Percentiles rank a stretch among this genome's conserved stretches.
Conservation (phyloP, 495 filamentous ascomycete species). For the Neurospora sp. region DNA sequence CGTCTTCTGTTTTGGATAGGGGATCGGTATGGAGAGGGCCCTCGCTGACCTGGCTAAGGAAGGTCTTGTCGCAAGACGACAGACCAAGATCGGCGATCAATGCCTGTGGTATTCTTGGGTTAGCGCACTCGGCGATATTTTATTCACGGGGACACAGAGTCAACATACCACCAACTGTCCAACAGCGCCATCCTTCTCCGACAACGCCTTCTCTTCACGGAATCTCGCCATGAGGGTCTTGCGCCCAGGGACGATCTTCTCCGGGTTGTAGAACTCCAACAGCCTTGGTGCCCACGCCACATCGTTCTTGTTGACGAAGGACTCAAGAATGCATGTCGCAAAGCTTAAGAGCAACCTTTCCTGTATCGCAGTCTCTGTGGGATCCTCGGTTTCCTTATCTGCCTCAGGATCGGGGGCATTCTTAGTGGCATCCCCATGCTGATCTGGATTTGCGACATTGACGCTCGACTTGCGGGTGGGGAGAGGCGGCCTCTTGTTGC, state of each 20-base stretch:
- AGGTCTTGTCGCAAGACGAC: conserved; percentile 17
- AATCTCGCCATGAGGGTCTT: conserved; percentile 52
- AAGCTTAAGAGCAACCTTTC: conserved; percentile 73
- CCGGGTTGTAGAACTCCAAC: conserved; percentile 60
- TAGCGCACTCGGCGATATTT: conserved; percentile 3
- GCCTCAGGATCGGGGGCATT: conserved; percentile 77
- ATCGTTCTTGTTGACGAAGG: conserved; percentile 58
- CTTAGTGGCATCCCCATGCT: conserved; percentile 34
- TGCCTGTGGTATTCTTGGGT: conserved; percentile 35
- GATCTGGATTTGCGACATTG: conserved; percentile 39
- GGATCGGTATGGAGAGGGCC: conserved; percentile 24
- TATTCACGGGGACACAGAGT: background rate
- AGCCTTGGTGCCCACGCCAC: conserved; percentile 68
- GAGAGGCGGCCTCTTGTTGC: conserved; percentile 60
- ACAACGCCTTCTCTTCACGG: conserved; percentile 49
- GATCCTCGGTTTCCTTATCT: conserved; percentile 42
- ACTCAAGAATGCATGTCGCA: conserved; percentile 72
- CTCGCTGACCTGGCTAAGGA: conserved; percentile 22
- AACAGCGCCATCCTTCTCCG: conserved; percentile 57
- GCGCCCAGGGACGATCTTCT: conserved; percentile 45
- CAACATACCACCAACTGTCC: conserved; percentile 63
- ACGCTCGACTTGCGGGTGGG: conserved; percentile 60
- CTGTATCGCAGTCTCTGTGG: conserved; percentile 52
- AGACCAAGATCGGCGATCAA: conserved; percentile 60
- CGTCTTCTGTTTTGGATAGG: conserved; percentile 28